Base-by-base conservation (phyloP, 192 early-diverging fungal species). In the Obelidium mucronatum region DNA sequence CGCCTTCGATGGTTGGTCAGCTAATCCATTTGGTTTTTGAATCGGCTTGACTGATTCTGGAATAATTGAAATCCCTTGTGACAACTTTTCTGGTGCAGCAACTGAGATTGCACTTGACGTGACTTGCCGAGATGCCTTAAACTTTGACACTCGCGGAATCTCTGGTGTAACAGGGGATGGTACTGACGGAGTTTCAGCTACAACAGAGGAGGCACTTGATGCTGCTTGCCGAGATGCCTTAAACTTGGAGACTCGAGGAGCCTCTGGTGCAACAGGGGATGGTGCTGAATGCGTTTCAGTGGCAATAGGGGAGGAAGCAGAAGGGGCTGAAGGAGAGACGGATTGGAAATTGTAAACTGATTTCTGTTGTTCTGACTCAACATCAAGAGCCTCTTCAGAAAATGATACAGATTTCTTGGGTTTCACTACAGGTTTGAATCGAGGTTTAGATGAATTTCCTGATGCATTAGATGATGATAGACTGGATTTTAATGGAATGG, bases 381-480 rank as follows among this genome's bases (percentile, higher is more conserved):
- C 13, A 22, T 58, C 40, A 39, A 74, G 42, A 56, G 33, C 22
- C 60, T 74, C 72, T 11, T 74, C 59, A 5, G 72, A 74, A 37
- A 74, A 74, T 13, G 72, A 62, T 1, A 74, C 72, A 40, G 37
- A 48, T 33, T 74, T 74, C 40, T 74, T 74, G 3, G 58, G 35
- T 51, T 59, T 74, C 24, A 74, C n/a, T 1, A 35, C 22, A 17
- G 69, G 72, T 34, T 74, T 59, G 42, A 62, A 54, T 15, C 31
- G 39, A 6, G 55, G 72, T 30, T 59, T 62, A 11, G 40, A 39
- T 68, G 66, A 19, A 31, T 19, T 40, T 51, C 40, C 35, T 33
- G 63, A 35, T 65, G 63, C 22, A 34, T n/a, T n/a, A n/a, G 37
- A 6, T 17, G 30, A 15, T 65, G 66, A 15, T 28, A 35, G 62